Conservation (phyloP, 2,329 filamentous ascomycete genomes). For the Venturia pyrina region DNA sequence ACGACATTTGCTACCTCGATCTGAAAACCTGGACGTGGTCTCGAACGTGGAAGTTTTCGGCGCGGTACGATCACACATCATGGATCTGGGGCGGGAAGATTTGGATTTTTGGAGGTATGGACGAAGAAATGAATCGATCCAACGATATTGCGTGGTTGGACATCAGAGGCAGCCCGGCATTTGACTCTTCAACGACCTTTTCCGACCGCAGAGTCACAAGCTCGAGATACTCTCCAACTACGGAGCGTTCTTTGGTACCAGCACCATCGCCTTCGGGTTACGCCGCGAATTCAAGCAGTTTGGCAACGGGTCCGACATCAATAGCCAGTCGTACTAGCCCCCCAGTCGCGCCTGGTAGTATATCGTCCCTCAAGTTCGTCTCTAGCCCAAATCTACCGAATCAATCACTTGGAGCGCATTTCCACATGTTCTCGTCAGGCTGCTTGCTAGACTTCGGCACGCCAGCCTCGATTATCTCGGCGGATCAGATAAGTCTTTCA, state of each 20-base stretch:
- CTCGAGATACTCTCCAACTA: background rate
- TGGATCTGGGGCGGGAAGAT: slow-evolving; percentile 89
- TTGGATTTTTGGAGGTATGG: slow-evolving; percentile 93
- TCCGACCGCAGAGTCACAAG: background rate
- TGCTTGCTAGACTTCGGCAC: slow-evolving; percentile 91
- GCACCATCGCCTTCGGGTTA: slow-evolving; percentile 41
- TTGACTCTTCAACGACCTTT: slow-evolving; percentile 26
- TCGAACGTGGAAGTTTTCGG: slow-evolving; percentile 87
- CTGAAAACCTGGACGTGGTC: slow-evolving; percentile 98
- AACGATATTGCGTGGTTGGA: slow-evolving; percentile 98
- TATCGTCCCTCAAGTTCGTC: slow-evolving; percentile 83
- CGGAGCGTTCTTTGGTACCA: slow-evolving; percentile 17
- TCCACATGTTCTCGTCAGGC: slow-evolving; percentile 88
- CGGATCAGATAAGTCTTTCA: slow-evolving; percentile 81
- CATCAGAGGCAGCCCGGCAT: slow-evolving; percentile 79
- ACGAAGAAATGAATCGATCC: slow-evolving; percentile 92
- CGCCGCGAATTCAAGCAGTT: slow-evolving; percentile 59
- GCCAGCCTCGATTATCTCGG: slow-evolving; percentile 75
- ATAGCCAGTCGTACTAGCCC: slow-evolving; percentile 36
- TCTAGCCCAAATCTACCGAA: slow-evolving; percentile 78
- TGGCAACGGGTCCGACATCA: slow-evolving; percentile 43
- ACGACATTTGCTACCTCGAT: slow-evolving; percentile 94
- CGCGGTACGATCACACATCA: slow-evolving; percentile 87
- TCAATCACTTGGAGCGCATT: slow-evolving; percentile 85
- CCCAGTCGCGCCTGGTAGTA: slow-evolving; percentile 66